Percentiles rank a stretch among this genome's conserved stretches.
phyloP scores from a whole-genome alignment of 306 rosid species.

The Pyrus communis region DNA sequence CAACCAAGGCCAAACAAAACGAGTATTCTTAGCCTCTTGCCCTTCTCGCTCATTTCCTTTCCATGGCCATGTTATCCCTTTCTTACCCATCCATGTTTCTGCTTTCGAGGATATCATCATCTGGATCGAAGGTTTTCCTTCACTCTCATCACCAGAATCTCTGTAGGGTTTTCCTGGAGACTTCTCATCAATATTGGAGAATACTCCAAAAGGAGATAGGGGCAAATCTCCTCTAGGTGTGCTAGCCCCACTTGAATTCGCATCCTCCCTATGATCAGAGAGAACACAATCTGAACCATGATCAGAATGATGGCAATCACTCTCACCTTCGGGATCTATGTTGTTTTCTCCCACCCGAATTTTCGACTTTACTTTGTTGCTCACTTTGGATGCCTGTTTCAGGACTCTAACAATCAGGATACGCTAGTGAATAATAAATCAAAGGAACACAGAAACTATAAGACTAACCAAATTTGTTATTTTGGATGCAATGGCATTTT shows the following conservation, averaged over 20 bases:
- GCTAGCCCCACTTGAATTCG: conserved; percentile 88
- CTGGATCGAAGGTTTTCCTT: conserved; percentile 60
- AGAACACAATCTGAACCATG: conserved; percentile 44
- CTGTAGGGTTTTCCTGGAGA: conserved; percentile 42
- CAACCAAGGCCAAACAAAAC: conserved; percentile 49
- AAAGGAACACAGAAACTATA: conserved; percentile 18
- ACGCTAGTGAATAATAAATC: conserved; percentile 26
- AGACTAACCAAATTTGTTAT: conserved; percentile 88
- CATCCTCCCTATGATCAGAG: conserved; percentile 74
- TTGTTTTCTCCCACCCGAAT: conserved; percentile 58
- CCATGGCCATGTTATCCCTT: conserved; percentile 88
- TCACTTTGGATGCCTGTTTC: conserved; percentile 84
- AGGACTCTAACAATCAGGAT: conserved; percentile 33
- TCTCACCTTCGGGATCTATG: conserved; percentile 62
- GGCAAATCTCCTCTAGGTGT: conserved; percentile 77
- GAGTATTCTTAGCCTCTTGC: conserved; percentile 41
- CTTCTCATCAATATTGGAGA: conserved; percentile 52
- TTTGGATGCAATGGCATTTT: conserved; percentile 69
- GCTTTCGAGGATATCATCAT: conserved; percentile 61
- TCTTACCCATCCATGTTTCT: conserved; percentile 87
- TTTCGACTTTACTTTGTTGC: conserved; percentile 82
- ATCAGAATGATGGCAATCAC: conserved; percentile 59
- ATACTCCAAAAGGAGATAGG: conserved; percentile 49
- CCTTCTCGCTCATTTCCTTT: conserved; percentile 64
- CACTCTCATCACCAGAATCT: conserved; percentile 64